Conservation (phyloP, 2,329 filamentous ascomycete genomes). For the Ophiostoma quercus region DNA sequence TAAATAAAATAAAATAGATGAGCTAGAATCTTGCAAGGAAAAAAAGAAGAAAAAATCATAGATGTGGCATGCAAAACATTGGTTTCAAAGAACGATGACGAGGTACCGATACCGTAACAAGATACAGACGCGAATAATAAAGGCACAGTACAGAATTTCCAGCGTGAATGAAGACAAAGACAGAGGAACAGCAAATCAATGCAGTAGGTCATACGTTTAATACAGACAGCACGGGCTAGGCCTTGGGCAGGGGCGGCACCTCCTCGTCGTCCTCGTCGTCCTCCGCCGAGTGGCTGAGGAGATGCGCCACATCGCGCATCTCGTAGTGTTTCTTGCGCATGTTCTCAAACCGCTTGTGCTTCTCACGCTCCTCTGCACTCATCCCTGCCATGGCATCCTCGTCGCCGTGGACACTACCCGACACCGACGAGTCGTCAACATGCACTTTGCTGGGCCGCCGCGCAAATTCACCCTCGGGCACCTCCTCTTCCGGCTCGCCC, state of each 20-base stretch:
- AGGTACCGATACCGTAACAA: too few relatives aligned
- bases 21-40: too few relatives aligned
- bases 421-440: conserved; percentile 48
- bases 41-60: too few relatives aligned
- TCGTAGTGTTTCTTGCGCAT: conserved; percentile 96
- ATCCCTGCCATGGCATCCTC: conserved; percentile 52
- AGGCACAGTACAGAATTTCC: not conserved
- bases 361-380: conserved; percentile 72
- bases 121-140: not conserved
- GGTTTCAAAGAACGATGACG: too few relatives aligned
- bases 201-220: too few relatives aligned
- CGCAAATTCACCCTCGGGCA: conserved; percentile 46
- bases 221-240: not conserved
- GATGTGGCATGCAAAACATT: too few relatives aligned
- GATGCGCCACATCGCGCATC: conserved; percentile 88
- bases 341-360: conserved; percentile 87
- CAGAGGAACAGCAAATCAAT: too few relatives aligned
- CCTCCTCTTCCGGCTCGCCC: conserved; percentile 79
- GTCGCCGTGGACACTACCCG: conserved; percentile 47
- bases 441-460: conserved; percentile 67
- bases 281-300: conserved; percentile 72
- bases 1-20: too few relatives aligned
- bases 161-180: too few relatives aligned
- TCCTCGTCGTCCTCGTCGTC: conserved; percentile 50
- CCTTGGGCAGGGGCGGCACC: conserved; percentile 19